These are phyloP conservation scores for Torulaspora microellipsoides DNA, from an alignment of 805 yeast species.

Conservation along the genomic window DNA sequence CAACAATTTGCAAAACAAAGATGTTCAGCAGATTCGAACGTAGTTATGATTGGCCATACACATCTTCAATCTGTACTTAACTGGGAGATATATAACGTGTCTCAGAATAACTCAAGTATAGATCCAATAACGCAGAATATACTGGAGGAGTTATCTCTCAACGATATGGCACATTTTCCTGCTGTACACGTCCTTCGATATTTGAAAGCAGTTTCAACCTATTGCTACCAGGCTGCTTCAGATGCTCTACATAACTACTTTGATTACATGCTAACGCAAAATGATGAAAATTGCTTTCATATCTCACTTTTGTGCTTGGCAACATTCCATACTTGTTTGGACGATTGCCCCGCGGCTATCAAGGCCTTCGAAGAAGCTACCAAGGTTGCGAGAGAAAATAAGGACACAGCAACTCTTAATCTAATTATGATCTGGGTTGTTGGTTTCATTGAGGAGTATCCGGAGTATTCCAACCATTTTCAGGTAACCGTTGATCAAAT, in stretches of 20 bases:
- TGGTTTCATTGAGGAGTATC: constrained; percentile 63
- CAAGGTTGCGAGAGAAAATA: constrained; percentile 79
- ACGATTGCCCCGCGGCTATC: constrained; percentile 62
- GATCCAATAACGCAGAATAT: constrained; percentile 5
- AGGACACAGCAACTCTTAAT: constrained; percentile 67
- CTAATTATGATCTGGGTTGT: constrained; percentile 71
- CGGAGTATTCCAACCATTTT: constrained; percentile 48
- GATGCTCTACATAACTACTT: constrained; percentile 57
- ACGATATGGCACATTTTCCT: constrained; percentile 27
- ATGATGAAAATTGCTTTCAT: constrained; percentile 63
- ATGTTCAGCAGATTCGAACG: not conserved
- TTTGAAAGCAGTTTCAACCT: constrained; percentile 13
- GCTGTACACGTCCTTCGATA: constrained; percentile 24
- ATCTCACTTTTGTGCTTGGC: constrained; percentile 73
- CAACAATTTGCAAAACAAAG: not conserved
- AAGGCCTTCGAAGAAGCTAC: constrained; percentile 84
- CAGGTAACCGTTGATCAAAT: constrained; percentile 61
- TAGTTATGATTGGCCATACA: constrained; percentile 7
- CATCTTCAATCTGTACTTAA: constrained; percentile 25
- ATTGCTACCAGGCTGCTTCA: constrained; percentile 36
- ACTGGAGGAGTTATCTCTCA: constrained; percentile 11
- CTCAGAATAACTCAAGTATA: constrained; percentile 2
- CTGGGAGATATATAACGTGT: constrained; percentile 18
- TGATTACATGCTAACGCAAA: constrained; percentile 70
- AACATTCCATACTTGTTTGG: constrained; percentile 62